Conservation (phyloP, 768 basidiomycete species). For the Hypsizygus marmoreus region DNA sequence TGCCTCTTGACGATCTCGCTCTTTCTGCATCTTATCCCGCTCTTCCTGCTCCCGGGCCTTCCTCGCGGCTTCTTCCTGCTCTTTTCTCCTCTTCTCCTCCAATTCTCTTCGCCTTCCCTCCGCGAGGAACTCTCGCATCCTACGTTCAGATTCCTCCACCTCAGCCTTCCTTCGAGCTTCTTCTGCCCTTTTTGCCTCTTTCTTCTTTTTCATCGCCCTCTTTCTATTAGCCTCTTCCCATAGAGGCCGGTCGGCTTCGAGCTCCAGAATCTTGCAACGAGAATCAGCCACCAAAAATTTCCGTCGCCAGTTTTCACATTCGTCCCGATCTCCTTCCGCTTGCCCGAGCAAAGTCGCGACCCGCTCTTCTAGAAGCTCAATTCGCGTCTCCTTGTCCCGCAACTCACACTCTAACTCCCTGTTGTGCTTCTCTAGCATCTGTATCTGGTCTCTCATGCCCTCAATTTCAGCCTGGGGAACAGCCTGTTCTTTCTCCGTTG, state of each 20-base stretch:
- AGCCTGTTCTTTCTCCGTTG: no score
- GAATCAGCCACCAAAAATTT: conserved; percentile 14
- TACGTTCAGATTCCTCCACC: conserved; percentile 11
- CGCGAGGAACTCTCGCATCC: conserved; percentile 4
- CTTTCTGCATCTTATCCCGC: neutral
- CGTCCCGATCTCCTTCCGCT: conserved; percentile 1
- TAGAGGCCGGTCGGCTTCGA: conserved; percentile 13
- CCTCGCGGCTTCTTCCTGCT: conserved; percentile 3
- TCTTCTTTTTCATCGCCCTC: conserved; percentile 4
- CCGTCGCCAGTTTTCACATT: conserved; percentile 8
- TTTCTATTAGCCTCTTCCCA: conserved; percentile 9
- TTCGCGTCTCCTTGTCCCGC: neutral
- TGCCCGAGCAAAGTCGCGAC: no score
- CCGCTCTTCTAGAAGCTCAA: neutral
- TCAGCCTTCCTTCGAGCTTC: conserved; percentile 3
- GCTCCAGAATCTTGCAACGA: conserved; percentile 15
- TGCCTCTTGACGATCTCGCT: conserved; percentile 4
- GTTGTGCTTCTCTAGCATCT: no score
- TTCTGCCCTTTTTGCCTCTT: conserved; percentile 4
- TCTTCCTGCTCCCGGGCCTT: neutral
- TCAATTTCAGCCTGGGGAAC: no score
- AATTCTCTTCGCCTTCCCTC: conserved; percentile 5
- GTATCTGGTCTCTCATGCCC: no score
- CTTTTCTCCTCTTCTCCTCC: conserved; percentile 2
- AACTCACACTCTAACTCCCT: neutral